Evolutionary conservation across 192 early-diverging fungal genomes (phyloP).

Genomic region (Coemansia sp.): DNA sequence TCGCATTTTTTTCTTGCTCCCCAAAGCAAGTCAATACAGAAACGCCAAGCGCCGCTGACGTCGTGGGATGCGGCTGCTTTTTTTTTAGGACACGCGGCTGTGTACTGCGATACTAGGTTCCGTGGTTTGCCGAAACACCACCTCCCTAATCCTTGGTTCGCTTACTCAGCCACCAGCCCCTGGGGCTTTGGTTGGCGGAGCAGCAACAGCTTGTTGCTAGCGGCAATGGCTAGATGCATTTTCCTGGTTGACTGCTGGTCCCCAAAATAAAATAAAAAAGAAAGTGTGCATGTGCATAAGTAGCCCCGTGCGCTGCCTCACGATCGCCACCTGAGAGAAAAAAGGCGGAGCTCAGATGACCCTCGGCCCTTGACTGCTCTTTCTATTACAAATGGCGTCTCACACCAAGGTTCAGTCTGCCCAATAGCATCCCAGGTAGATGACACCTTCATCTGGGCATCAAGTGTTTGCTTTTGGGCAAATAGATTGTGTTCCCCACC

Average conservation of each 20-base stretch:
- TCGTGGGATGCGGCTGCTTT: neutral
- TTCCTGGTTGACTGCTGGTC: neutral
- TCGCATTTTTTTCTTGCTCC: neutral
- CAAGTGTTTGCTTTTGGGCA: neutral
- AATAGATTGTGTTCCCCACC: neutral
- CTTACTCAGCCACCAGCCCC: neutral
- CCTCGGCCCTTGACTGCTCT: neutral
- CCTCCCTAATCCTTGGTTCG: neutral
- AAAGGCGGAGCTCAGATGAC: neutral
- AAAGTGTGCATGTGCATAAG: neutral
- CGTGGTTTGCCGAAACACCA: neutral
- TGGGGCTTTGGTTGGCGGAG: no score
- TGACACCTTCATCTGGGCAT: constrained; percentile 5
- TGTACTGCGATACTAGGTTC: no score
- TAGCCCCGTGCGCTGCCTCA: neutral
- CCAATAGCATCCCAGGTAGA: neutral
- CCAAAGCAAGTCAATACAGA: neutral
- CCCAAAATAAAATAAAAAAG: neutral
- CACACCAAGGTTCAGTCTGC: neutral
- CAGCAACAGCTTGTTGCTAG: no score
- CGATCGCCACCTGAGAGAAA: neutral
- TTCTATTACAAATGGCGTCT: neutral
- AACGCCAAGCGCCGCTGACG: neutral
- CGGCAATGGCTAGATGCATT: no score
- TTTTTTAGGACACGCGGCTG: neutral